Base-by-base conservation (phyloP, 2,329 filamentous ascomycete genomes). In the Daldinia sp. region DNA sequence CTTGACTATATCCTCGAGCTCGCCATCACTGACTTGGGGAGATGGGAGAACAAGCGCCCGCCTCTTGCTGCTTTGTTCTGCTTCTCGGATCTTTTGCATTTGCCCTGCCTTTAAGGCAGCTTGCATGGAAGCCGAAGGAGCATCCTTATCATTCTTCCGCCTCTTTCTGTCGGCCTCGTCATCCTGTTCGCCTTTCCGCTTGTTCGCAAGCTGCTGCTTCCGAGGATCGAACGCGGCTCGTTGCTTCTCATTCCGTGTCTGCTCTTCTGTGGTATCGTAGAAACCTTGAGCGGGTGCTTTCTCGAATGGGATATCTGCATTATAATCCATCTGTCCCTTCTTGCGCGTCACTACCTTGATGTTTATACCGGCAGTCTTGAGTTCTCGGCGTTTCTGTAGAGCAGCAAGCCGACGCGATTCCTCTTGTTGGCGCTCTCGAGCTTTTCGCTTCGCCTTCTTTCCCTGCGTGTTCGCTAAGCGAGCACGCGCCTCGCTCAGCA, bases 311-410 rank as follows among this genome's bases (percentile, higher is more conserved):
- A 99, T 97, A 75, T 99, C 96, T 75, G 96, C 96, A 81, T 99
- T 99, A 84, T 99, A 99, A 81, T 99, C 96, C 93, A 99, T 99
- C 83, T 98, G 92, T 0, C 96, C 96, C 84, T 93, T 90, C 84
- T 98, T 98, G 68, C 92, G 89, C 13, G 92, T 96, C 2, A 90
- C 90, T 64, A 98, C 90, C 82, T 98, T 99, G 83, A 98, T 94
- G 80, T 99, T 99, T 82, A 99, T 98, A 54, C 96, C 96, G 1
- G 96, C 94, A 78, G 94, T 97, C 83, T 99, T 99, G 72, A 99
- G 88, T 82, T 99, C 96, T 74, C 96, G 89, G 42, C 96, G 90
- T 84, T 99, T 99, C 83, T 98, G 96, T 70, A 99, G 83, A 41
- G 95, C 89, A 1, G 96, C 96, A 69, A 99, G 82, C 62, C 96